Evolutionary conservation across 306 rosid genomes (phyloP), one percentile per base, ranked within the genome.

Genomic region (Fagus crenata): DNA sequence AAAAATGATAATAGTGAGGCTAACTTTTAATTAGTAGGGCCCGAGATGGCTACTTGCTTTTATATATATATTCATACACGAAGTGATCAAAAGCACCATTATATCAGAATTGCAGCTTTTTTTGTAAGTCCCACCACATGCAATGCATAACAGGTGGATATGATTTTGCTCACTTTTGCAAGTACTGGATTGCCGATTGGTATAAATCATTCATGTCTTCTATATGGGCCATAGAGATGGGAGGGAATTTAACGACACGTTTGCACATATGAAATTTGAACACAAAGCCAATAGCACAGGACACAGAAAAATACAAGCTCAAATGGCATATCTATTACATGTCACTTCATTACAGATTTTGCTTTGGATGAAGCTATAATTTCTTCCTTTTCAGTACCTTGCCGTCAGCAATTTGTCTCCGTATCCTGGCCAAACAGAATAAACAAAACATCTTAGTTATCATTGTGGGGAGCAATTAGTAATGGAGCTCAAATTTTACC

Each of bases 321-420:
- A 3, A 46, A 75, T 79, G 33, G 3, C 42, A 69, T 7, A 2
- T 22, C 33, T 67, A 54, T 51, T 33, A 14, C 56, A 2, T 67
- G 67, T 67, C 67, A 39, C 43, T 53, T 12, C 79, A 69, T 6
- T 41, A 13, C 49, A 40, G 15, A 14, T 13, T 28, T 67, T 73
- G 67, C 68, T 78, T 81, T 37, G 11, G 17, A 59, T 37, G 67
- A 12, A 12, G 35, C 61, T 22, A 51, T 40, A 35, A 60, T 42
- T 14, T 49, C 53, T 32, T n/a, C 2, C 31, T 69, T 82, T 56
- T 49, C 49, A 39, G 5, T 35, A 36, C 56, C 73, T 39, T 51
- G 68, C 76, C 31, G 58, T 78, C 76, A 75, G 77, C 65, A 54
- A 68, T 56, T 54, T 56, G 7, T 69, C 53, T 4, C 4, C 17